Evolutionary conservation across 176 grass and related monocot species (phyloP).

Genomic region (Musa schizocarpa): DNA sequence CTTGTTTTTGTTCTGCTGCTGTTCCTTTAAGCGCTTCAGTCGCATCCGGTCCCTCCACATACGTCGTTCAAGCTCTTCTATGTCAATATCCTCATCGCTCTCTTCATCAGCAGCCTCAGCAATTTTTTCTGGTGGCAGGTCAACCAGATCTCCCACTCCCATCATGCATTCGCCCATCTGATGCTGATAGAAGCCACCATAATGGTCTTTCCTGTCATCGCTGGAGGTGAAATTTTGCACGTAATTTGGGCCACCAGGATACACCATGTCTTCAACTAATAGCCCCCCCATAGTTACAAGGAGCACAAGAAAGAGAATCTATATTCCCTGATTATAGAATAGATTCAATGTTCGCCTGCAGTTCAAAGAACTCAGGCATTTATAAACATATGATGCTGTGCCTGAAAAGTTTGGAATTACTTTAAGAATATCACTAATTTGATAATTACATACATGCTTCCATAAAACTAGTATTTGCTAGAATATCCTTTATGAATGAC

Average conservation of each 20-base stretch:
- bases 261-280: slow-evolving; percentile 14
- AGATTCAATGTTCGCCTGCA: not conserved
- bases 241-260: slow-evolving; percentile 1
- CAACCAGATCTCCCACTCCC: slow-evolving; percentile 47
- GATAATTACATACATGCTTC: not conserved
- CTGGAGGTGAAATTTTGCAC: slow-evolving; percentile 5
- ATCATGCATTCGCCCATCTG: slow-evolving; percentile 19
- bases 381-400: not conserved
- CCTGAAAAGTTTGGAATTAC: not conserved
- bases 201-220: not conserved
- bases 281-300: slow-evolving; percentile 6
- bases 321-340: too few relatives aligned
- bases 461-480: not conserved
- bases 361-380: not conserved
- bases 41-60: slow-evolving; percentile 84
- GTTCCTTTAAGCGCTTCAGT: slow-evolving; percentile 69
- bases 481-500: not conserved
- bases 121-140: slow-evolving; percentile 33
- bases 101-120: slow-evolving; percentile 26
- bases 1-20: slow-evolving; percentile 26
- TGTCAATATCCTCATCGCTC: slow-evolving; percentile 45
- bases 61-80: slow-evolving; percentile 78
- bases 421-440: not conserved
- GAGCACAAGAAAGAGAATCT: too few relatives aligned
- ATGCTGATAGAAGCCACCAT: slow-evolving; percentile 6